Evolutionary conservation across 2,329 filamentous ascomycete genomes (phyloP), one percentile per base, ranked within the genome.

Genomic region (Colletotrichum musae): DNA sequence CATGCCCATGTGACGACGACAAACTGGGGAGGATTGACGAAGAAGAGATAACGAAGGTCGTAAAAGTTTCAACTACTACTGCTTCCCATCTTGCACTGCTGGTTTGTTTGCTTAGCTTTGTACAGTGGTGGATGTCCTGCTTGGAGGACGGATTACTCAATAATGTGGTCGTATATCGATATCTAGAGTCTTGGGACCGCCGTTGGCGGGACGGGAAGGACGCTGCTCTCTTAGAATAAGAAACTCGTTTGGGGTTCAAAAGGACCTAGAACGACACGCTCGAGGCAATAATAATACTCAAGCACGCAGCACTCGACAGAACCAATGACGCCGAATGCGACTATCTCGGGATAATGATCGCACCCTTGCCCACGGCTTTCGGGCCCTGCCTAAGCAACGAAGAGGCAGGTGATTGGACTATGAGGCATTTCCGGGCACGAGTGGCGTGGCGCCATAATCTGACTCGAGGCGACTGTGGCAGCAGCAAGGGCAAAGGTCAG

Each of bases 161-260:
- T 24, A 24, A 3, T 24, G 21, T 24, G 21, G 21, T 24, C 2
- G 21, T 24, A 24, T 24, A 24, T 24, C 21, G 21, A 24, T 4
- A 24, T 24, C 21, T 24, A 24, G 21, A 24, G 21, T 24, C 21
- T 24, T 24, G 21, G 21, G 21, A 24, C 21, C 21, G 9, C 9
- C 9, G 32, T 36, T 36, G 32, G 32, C 7, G 32, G 32, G 32
- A 36, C 10, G 32, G 9, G 32, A 36, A 36, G 9, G 32, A 36
- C 32, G 32, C 10, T 9, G 32, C 32, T 47, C 26, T 53, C 54
- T 53, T 45, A 54, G 41, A 28, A 41, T 36, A 50, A 64, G 24
- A 16, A 65, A 59, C 48, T 9, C 28, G 54, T 43, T 65, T 65
- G 48, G 48, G 16, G 21, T 48, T 68, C 61, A 53, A 61, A 59